phyloP scores from a whole-genome alignment of 192 early-diverging fungal genomes.

The Coemansia sp. region DNA sequence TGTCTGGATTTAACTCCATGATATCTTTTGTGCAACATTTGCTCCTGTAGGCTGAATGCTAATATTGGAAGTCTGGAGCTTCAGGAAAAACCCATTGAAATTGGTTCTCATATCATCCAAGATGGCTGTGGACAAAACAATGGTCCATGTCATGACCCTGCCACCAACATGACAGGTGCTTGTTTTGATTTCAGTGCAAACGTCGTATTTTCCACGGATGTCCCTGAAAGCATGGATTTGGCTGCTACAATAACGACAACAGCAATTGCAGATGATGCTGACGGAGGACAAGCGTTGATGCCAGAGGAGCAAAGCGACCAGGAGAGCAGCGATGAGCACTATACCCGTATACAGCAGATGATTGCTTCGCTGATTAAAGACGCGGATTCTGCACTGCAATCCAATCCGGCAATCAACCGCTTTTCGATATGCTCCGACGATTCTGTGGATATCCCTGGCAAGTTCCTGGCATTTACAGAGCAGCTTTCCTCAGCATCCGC shows the following conservation, averaged over 20 bases:
- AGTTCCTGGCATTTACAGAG: conserved; percentile 11
- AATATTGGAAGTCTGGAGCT: conserved; percentile 33
- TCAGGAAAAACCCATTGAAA: conserved; percentile 5
- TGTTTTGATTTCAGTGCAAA: neutral
- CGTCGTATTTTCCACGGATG: neutral
- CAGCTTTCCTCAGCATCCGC: conserved; percentile 22
- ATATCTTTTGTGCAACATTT: neutral
- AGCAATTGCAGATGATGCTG: neutral
- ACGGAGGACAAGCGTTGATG: neutral
- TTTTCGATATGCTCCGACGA: conserved; percentile 9
- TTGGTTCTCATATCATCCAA: neutral
- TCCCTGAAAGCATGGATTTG: neutral
- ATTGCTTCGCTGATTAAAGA: conserved; percentile 52
- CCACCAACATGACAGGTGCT: neutral
- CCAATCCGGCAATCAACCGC: conserved; percentile 19
- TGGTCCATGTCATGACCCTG: neutral
- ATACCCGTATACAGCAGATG: conserved; percentile 51
- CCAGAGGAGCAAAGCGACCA: conserved; percentile 15
- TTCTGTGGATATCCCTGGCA: conserved; percentile 11
- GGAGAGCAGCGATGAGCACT: conserved; percentile 36
- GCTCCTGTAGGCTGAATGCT: conserved; percentile 38
- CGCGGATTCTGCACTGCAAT: conserved; percentile 40
- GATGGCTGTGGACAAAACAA: neutral
- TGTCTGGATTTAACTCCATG: neutral
- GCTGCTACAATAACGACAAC: neutral